These are phyloP conservation scores for Aschersonia sp. DNA, from an alignment of 2,329 filamentous ascomycete species.

Conservation along the genomic window DNA sequence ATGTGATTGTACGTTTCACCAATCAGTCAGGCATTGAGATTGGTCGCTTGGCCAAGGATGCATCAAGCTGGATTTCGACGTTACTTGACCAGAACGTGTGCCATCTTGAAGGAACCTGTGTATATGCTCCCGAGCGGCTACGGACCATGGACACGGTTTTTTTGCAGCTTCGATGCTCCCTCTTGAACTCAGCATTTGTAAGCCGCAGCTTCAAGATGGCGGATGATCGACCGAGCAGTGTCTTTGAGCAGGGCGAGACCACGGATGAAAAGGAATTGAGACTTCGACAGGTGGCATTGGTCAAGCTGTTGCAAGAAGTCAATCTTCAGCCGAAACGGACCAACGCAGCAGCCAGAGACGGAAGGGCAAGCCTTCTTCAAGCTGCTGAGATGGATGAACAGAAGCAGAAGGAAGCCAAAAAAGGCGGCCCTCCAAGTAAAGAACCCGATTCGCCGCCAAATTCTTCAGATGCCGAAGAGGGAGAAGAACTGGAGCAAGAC, in stretches of 20 bases:
- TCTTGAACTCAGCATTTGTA: constrained; percentile 64
- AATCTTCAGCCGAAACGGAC: constrained; percentile 61
- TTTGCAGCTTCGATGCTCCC: constrained; percentile 66
- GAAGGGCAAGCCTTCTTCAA: constrained; percentile 69
- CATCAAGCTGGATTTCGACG: constrained; percentile 81
- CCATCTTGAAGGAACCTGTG: constrained; percentile 72
- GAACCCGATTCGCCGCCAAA: constrained; percentile 34
- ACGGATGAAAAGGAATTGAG: constrained; percentile 72
- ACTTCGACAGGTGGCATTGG: constrained; percentile 72
- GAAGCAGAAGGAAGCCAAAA: constrained; percentile 41
- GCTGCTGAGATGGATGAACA: constrained; percentile 84
- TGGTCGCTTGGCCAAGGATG: constrained; percentile 74
- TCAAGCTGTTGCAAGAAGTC: constrained; percentile 81
- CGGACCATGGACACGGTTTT: constrained; percentile 92
- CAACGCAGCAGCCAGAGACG: constrained; percentile 67
- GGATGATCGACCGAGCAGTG: constrained; percentile 54
- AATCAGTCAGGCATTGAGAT: constrained; percentile 68
- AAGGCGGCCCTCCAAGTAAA: constrained; percentile 13
- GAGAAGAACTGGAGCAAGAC: constrained; percentile 84
- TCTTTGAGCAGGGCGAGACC: constrained; percentile 80
- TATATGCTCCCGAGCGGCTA: constrained; percentile 75
- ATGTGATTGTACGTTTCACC: constrained; percentile 86
- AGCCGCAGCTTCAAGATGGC: constrained; percentile 42
- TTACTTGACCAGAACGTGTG: constrained; percentile 85
- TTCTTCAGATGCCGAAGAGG: constrained; percentile 63